Base-by-base conservation (phyloP, 768 basidiomycete species). In the Trametes meyenii region DNA sequence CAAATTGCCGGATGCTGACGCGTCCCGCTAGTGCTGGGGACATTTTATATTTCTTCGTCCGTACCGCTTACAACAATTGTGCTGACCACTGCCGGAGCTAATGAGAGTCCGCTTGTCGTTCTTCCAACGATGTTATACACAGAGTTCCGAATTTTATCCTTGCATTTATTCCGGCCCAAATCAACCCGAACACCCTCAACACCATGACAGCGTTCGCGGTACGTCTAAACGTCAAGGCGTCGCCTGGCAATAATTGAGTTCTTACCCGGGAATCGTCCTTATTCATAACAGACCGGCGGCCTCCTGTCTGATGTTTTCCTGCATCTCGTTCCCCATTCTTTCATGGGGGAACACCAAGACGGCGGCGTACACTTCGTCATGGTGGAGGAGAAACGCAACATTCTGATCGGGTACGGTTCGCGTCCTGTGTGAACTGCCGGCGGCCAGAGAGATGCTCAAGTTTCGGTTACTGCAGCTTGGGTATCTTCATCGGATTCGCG, bases 41-140 rank as follows among this genome's bases (percentile, higher is more conserved):
- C 94, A 19, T 94, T 96, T 80, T 96, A 96, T 79, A 96, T 96
- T 76, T 94, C 92, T 81, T 96, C 93, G 94, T 95, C 73, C 71
- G 92, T 83, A 50, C 45, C 62, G 54, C 55, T 62, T 63, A 43
- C 45, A 17, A 50, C 21, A 50, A 50, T 56, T 54, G 52, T 43
- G 52, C 26, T 57, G 42, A n/a, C n/a, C 45, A 60, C 48, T 60
- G 61, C 63, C 60, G 58, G 61, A 66, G 62, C 64, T 60, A 44
- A 53, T 35, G 63, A 39, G 56, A 53, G 23, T 62, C 60, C 54
- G 55, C 72, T 65, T 63, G 64, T 60, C 48, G 33, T 60, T 51
- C 59, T 17, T 55, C 63, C 59, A 65, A 67, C 66, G 70, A n/a
- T 14, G n/a, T 71, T 61, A 36, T 23, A 26, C 48, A 63, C 71